Percentiles rank a stretch among this genome's conserved stretches.
Evolutionary conservation across 495 filamentous ascomycete genomes (phyloP).

Genomic region (Daldinia loculata): DNA sequence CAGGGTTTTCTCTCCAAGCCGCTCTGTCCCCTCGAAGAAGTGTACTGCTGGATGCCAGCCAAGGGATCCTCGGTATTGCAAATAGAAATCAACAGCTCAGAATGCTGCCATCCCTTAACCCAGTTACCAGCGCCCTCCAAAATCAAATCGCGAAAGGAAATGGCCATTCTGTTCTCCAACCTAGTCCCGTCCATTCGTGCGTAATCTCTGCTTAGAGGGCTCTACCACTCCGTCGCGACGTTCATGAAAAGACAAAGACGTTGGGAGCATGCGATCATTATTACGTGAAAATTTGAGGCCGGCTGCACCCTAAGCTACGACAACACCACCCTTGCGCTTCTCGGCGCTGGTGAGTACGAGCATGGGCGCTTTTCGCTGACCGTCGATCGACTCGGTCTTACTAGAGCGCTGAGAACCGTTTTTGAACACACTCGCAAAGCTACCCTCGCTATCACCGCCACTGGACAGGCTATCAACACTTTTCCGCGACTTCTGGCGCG

Average conservation of each 20-base stretch:
- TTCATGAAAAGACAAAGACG: constrained; percentile 49
- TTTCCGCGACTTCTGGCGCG: constrained; percentile 67
- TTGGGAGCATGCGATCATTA: constrained; percentile 47
- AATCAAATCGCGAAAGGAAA: constrained; percentile 41
- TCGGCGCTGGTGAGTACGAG: constrained; percentile 88
- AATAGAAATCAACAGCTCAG: constrained; percentile 27
- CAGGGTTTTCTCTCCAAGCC: constrained; percentile 41
- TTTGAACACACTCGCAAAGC: constrained; percentile 68
- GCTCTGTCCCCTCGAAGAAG: constrained; percentile 35
- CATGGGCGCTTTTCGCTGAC: constrained; percentile 82
- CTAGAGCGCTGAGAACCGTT: constrained; percentile 55
- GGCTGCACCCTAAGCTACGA: constrained; percentile 31
- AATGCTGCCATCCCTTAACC: constrained; percentile 25
- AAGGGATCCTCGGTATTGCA: constrained; percentile 34
- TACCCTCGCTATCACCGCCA: constrained; percentile 59
- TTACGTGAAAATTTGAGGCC: constrained; percentile 40
- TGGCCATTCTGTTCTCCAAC: constrained; percentile 45
- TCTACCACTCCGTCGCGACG: constrained; percentile 44
- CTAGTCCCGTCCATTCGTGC: constrained; percentile 43
- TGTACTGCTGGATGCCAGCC: constrained; percentile 30
- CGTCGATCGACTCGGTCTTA: constrained; percentile 60
- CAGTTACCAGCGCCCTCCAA: constrained; percentile 32
- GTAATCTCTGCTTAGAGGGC: constrained; percentile 41
- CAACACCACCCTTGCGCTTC: constrained; percentile 83
- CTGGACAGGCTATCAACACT: constrained; percentile 69